Evolutionary conservation across 352 stramenopile genomes (phyloP).

Genomic region (Elongisporangium undulatum): DNA sequence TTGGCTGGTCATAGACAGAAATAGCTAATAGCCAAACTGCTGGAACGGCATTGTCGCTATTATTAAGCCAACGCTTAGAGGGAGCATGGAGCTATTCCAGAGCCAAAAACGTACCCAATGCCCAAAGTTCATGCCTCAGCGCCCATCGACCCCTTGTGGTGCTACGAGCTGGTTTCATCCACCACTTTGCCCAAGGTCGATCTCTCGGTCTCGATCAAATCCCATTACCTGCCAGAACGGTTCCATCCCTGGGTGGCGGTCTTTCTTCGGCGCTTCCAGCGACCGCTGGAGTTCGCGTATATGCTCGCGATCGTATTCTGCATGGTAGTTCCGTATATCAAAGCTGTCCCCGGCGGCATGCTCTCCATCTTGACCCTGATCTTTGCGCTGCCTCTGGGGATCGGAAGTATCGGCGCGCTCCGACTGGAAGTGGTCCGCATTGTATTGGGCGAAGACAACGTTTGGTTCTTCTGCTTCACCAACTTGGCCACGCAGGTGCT

Average conservation of each 20-base stretch:
- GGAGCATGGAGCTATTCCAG: not conserved
- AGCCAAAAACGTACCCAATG: not conserved
- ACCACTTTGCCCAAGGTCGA: conserved; percentile 20
- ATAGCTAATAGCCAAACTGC: too few species aligned
- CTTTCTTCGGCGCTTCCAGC: conserved; percentile 21
- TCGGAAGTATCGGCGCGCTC: conserved; percentile 22
- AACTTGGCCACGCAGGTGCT: conserved; percentile 19
- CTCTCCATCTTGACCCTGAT: conserved; percentile 13
- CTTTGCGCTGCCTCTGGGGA: conserved; percentile 16
- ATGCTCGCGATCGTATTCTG: conserved; percentile 15
- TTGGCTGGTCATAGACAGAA: too few species aligned
- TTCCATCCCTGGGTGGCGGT: conserved; percentile 12
- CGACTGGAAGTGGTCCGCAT: conserved; percentile 32
- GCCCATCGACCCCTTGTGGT: not conserved
- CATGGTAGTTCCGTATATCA: conserved; percentile 13
- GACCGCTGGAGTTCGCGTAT: conserved; percentile 12
- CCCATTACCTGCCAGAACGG: conserved; percentile 11
- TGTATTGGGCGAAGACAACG: conserved; percentile 26
- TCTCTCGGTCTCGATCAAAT: conserved; percentile 29
- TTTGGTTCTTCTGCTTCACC: conserved; percentile 33
- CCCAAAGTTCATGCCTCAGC: not conserved
- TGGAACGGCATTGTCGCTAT: not conserved
- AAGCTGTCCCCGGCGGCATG: conserved; percentile 7
- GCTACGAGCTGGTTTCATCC: conserved; percentile 23
- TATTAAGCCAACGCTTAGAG: not conserved